Evolutionary conservation across 768 basidiomycete species (phyloP).

Genomic region (Agaricus blazei): DNA sequence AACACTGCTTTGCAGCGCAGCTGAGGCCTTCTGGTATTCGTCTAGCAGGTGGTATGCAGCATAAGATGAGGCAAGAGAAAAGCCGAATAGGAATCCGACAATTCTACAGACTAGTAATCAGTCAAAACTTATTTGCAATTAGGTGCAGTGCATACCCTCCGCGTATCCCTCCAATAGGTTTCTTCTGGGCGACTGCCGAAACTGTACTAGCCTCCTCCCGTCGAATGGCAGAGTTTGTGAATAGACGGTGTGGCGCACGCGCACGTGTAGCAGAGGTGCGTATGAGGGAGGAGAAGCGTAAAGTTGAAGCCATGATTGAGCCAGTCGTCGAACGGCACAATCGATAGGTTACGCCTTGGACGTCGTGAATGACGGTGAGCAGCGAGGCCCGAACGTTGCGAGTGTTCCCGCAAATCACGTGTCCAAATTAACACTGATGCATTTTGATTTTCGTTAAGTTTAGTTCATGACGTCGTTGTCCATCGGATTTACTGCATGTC

Average conservation of each 20-base stretch:
- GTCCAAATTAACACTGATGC: neutral
- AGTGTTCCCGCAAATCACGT: constrained; percentile 9
- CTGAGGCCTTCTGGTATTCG: constrained; percentile 86
- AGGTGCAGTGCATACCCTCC: constrained; percentile 44
- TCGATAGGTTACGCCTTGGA: neutral
- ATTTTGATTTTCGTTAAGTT: neutral
- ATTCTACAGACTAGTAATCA: constrained; percentile 39
- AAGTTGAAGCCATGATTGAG: neutral
- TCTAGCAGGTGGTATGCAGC: constrained; percentile 87
- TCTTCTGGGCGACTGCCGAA: constrained; percentile 52
- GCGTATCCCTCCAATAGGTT: constrained; percentile 70
- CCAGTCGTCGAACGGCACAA: neutral
- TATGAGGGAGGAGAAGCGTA: neutral
- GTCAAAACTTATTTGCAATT: neutral
- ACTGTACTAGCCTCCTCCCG: constrained; percentile 43
- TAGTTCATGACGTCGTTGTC: neutral
- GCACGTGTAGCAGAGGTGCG: neutral
- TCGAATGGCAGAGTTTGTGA: neutral
- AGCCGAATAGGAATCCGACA: constrained; percentile 83
- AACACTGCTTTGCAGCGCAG: constrained; percentile 82
- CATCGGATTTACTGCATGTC: neutral
- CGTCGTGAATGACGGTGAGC: neutral
- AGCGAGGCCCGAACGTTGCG: neutral
- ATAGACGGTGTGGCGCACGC: neutral
- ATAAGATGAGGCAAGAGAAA: constrained; percentile 82